Percentiles rank a stretch among this genome's conserved stretches.
These are phyloP conservation scores for Didymella sp. DNA, from an alignment of 2,329 filamentous ascomycete species.

Conservation along the genomic window DNA sequence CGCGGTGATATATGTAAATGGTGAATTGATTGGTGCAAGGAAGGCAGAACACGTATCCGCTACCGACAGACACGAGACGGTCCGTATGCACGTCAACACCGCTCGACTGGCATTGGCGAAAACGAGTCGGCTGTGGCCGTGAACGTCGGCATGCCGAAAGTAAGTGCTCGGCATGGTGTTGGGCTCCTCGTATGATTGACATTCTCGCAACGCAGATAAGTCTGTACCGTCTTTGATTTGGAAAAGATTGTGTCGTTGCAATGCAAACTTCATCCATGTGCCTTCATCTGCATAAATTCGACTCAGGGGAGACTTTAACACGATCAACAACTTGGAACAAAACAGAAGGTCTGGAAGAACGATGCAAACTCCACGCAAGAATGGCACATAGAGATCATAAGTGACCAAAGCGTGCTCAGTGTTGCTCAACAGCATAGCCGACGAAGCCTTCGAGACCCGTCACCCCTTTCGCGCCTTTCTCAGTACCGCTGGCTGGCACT, in stretches of 20 bases:
- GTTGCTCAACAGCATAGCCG: conserved; percentile 61
- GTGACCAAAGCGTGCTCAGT: background rate
- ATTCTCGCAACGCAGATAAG: background rate
- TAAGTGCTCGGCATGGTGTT: background rate
- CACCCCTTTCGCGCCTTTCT: conserved; percentile 56
- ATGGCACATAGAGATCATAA: background rate
- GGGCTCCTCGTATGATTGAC: background rate
- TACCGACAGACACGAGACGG: background rate
- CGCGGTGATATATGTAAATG: background rate
- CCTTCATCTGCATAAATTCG: background rate
- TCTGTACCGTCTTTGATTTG: background rate
- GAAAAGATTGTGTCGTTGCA: background rate
- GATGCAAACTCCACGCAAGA: background rate
- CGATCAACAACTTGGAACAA: background rate
- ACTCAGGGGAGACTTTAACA: background rate
- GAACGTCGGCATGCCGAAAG: background rate
- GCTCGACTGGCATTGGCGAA: background rate
- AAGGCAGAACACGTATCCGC: background rate
- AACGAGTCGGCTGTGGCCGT: background rate
- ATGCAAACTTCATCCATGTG: background rate
- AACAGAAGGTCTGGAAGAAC: background rate
- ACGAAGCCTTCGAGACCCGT: conserved; percentile 75
- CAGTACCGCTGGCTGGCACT: conserved; percentile 63
- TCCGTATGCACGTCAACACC: background rate
- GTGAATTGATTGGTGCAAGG: background rate